A percentile compares a stretch with the other conserved stretches of the same genome.
Evolutionary conservation across 2,329 filamentous ascomycete species (phyloP).

Genomic region (Zymoseptoria passerinii): DNA sequence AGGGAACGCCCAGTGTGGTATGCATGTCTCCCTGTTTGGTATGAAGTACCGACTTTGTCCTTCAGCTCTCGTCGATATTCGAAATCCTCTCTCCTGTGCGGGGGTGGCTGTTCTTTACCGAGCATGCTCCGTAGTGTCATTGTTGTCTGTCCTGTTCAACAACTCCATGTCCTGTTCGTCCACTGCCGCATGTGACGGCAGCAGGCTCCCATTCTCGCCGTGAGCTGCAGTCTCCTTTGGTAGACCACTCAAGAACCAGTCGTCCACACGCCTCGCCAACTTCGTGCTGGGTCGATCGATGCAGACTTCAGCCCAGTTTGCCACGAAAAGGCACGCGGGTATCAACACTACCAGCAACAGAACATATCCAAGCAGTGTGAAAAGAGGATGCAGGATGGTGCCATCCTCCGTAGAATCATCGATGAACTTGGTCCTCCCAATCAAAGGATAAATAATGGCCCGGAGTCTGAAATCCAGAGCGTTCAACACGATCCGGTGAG

Average conservation of each 20-base stretch:
- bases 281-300: slow-evolving; percentile 10
- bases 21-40: too few relatives aligned
- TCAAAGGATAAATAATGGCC: slow-evolving; percentile 1
- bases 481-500: slow-evolving; percentile 13
- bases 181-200: neutral
- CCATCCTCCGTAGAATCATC: slow-evolving; percentile 1
- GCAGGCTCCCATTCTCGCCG: neutral
- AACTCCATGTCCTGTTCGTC: neutral
- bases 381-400: neutral
- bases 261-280: slow-evolving; percentile 10
- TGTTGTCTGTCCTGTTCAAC: neutral
- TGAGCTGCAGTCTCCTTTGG: neutral
- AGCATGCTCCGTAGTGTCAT: neutral
- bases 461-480: neutral
- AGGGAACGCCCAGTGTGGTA: too few relatives aligned
- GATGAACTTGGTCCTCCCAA: slow-evolving; percentile 3
- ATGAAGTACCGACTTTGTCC: too few relatives aligned
- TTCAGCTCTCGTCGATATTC: too few relatives aligned
- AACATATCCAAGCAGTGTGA: slow-evolving; percentile 6
- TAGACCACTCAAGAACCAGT: slow-evolving; percentile 1
- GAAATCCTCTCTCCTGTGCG: neutral
- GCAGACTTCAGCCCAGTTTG: slow-evolving; percentile 9
- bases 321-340: slow-evolving; percentile 7
- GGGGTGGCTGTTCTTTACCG: neutral
- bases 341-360: slow-evolving; percentile 1